Conservation (phyloP, 1,139 yeast genomes). For the Kurtzmaniella quercitrusa region DNA sequence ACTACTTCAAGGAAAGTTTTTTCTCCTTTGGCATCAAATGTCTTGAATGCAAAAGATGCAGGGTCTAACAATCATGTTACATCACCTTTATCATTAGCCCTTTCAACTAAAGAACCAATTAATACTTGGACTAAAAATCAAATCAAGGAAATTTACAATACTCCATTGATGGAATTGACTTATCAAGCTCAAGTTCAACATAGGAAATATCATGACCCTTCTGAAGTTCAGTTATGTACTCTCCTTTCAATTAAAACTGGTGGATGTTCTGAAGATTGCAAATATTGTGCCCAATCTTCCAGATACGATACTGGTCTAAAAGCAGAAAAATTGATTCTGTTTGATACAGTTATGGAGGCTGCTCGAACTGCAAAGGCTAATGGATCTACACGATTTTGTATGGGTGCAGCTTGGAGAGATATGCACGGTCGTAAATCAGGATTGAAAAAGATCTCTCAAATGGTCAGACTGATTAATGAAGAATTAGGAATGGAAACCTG, state of each 20-base stretch:
- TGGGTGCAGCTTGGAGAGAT: conserved; percentile 90
- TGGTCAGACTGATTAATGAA: conserved; percentile 59
- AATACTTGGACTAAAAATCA: conserved; percentile 60
- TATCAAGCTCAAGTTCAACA: conserved; percentile 64
- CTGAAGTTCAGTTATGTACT: conserved; percentile 72
- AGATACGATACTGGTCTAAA: conserved; percentile 65
- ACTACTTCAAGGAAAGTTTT: background rate
- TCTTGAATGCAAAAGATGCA: conserved; percentile 4
- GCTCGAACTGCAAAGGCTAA: conserved; percentile 64
- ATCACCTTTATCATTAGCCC: conserved; percentile 15
- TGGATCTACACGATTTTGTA: conserved; percentile 75
- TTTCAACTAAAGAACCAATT: conserved; percentile 26
- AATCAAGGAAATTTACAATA: conserved; percentile 53
- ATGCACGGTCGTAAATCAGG: conserved; percentile 77
- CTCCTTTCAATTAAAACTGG: conserved; percentile 73
- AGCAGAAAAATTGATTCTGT: conserved; percentile 59
- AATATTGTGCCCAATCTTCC: conserved; percentile 74
- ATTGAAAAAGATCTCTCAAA: conserved; percentile 54
- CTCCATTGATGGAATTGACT: conserved; percentile 64
- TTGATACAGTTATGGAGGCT: conserved; percentile 59
- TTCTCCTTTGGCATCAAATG: conserved; percentile 6
- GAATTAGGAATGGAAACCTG: conserved; percentile 72
- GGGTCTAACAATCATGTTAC: conserved; percentile 2
- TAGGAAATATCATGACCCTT: conserved; percentile 61
- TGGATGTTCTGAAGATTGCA: conserved; percentile 80